Evolutionary conservation across 2,329 filamentous ascomycete species (phyloP).

Genomic region (Neofusicoccum sp.): DNA sequence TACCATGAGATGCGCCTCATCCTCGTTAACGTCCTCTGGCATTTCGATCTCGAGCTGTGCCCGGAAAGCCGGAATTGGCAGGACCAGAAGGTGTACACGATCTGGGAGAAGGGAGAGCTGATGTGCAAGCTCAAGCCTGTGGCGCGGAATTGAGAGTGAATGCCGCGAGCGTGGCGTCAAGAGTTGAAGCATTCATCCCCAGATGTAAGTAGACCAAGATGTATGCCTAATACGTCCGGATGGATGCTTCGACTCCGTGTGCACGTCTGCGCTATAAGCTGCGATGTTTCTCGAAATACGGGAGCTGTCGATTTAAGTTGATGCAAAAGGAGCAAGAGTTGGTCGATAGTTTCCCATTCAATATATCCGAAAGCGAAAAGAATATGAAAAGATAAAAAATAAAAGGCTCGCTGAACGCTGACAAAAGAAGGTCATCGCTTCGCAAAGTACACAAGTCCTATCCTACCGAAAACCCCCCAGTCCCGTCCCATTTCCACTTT

Average conservation of each 20-base stretch:
- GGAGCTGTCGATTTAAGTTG: no score
- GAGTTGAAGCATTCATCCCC: no score
- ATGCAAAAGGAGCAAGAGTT: not conserved
- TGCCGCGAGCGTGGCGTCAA: not conserved
- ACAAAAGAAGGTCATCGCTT: not conserved
- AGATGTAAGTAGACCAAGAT: no score
- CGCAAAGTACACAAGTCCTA: not conserved
- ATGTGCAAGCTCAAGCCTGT: constrained; percentile 34
- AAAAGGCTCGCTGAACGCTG: not conserved
- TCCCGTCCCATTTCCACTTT: not conserved
- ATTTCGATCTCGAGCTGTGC: constrained; percentile 43
- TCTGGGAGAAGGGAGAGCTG: constrained; percentile 43
- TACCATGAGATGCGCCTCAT: constrained; percentile 48
- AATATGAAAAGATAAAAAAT: not conserved
- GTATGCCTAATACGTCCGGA: no score
- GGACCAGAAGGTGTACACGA: constrained; percentile 36
- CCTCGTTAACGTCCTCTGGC: constrained; percentile 39
- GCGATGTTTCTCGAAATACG: no score
- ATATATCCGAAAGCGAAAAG: not conserved
- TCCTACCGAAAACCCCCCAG: not conserved
- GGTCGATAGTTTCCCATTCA: not conserved
- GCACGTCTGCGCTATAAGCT: no score
- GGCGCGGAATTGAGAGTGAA: not conserved
- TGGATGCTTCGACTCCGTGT: no score
- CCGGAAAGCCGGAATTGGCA: constrained; percentile 35